Evolutionary conservation across 1,139 yeast genomes (phyloP).

Genomic region (Debaryomyces sp.): DNA sequence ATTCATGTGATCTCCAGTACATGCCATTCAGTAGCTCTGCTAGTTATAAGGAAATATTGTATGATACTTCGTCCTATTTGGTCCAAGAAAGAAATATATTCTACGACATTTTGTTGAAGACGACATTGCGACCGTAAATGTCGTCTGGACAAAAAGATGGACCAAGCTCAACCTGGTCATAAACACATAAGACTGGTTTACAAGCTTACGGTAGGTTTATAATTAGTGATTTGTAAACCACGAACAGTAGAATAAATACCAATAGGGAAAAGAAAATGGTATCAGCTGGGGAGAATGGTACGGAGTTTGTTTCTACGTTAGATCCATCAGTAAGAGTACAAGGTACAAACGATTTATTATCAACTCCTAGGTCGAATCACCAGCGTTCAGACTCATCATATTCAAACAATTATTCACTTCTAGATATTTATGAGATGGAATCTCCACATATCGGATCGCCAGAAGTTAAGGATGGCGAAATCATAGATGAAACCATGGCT

Average conservation of each 20-base stretch:
- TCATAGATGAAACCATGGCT: slow-evolving; percentile 9
- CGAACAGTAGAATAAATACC: background rate
- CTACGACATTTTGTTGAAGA: slow-evolving; percentile 1
- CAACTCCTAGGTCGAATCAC: slow-evolving; percentile 16
- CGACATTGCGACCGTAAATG: slow-evolving; percentile 8
- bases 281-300: background rate
- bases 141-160: slow-evolving; percentile 1
- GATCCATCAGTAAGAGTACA: background rate
- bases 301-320: background rate
- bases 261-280: background rate
- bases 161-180: background rate
- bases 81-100: background rate
- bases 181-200: background rate
- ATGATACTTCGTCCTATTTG: background rate
- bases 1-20: slow-evolving; percentile 42
- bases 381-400: slow-evolving; percentile 33
- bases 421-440: slow-evolving; percentile 29
- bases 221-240: background rate
- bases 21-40: slow-evolving; percentile 17
- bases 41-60: background rate
- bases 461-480: slow-evolving; percentile 1
- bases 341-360: background rate
- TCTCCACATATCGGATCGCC: slow-evolving; percentile 16
- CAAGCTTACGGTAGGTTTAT: background rate
- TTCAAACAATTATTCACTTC: slow-evolving; percentile 38